phyloP scores from a whole-genome alignment of 2,329 filamentous ascomycete species.

The Exophiala oligosperma region DNA sequence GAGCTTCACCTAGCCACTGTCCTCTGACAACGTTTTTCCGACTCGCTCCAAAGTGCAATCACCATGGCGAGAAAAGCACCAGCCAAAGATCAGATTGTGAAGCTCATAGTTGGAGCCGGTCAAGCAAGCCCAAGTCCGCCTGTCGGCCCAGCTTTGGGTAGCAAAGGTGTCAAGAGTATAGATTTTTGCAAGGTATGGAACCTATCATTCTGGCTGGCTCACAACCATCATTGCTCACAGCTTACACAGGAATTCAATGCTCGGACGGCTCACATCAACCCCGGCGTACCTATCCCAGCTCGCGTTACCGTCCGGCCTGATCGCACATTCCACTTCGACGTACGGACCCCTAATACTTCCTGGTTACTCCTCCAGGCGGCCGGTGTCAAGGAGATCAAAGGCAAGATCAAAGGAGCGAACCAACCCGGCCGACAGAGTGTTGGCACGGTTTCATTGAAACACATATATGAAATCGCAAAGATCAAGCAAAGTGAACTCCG shows the following conservation, averaged over 20 bases:
- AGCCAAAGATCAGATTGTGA: slow-evolving; percentile 75
- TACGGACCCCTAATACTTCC: slow-evolving; percentile 92
- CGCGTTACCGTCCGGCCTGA: slow-evolving; percentile 91
- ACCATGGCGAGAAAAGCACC: slow-evolving; percentile 54
- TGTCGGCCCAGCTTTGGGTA: slow-evolving; percentile 92
- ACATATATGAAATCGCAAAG: slow-evolving; percentile 95
- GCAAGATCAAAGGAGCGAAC: slow-evolving; percentile 71
- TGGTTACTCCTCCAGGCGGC: slow-evolving; percentile 85
- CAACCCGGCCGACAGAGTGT: slow-evolving; percentile 74
- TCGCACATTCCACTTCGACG: slow-evolving; percentile 87
- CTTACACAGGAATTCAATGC: slow-evolving; percentile 86
- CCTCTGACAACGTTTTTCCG: neutral
- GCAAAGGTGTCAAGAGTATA: slow-evolving; percentile 98
- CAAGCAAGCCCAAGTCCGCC: slow-evolving; percentile 93
- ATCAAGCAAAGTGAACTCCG: slow-evolving; percentile 83
- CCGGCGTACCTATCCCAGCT: slow-evolving; percentile 84
- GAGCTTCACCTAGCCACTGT: no score
- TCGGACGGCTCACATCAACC: slow-evolving; percentile 77
- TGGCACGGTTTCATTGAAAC: slow-evolving; percentile 88
- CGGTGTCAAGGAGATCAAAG: slow-evolving; percentile 69
- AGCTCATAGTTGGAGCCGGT: slow-evolving; percentile 94
- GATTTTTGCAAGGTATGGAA: slow-evolving; percentile 90
- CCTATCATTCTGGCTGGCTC: neutral
- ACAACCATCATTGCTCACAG: slow-evolving; percentile 7
- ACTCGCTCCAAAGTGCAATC: slow-evolving; percentile 3